A percentile compares a stretch with the other conserved stretches of the same genome.
Evolutionary conservation across 148 eudicot species (phyloP).

Genomic region (Polygonum maritimum): DNA sequence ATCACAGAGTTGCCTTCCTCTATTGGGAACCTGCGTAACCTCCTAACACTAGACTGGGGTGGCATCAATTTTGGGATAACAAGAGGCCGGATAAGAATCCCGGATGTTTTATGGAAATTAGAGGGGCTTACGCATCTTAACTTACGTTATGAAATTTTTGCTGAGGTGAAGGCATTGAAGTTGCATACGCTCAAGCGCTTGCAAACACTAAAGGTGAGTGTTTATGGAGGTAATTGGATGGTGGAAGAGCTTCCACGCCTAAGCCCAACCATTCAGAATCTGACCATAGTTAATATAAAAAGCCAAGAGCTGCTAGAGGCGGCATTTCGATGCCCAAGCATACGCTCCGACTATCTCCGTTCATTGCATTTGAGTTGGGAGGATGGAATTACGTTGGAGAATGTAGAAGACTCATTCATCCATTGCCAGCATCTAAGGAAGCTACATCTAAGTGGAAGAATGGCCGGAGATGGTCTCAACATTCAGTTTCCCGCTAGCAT

Average conservation of each 20-base stretch:
- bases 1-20: not conserved
- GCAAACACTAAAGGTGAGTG: conserved; percentile 11
- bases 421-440: not conserved
- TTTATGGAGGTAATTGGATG: conserved; percentile 29
- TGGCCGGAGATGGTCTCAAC: conserved; percentile 8
- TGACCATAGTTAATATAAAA: conserved; percentile 17
- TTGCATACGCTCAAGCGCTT: conserved; percentile 12
- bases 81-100: not conserved
- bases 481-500: conserved; percentile 14
- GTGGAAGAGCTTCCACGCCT: conserved; percentile 11
- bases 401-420: not conserved
- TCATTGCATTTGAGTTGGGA: conserved; percentile 22
- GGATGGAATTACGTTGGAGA: not conserved
- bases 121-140: not conserved
- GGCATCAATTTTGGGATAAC: not conserved
- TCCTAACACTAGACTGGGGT: not conserved
- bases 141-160: not conserved
- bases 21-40: not conserved
- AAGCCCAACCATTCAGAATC: conserved; percentile 9
- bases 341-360: not conserved
- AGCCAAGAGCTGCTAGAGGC: conserved; percentile 14
- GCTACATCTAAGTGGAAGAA: conserved; percentile 15
- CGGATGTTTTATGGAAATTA: not conserved
- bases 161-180: not conserved
- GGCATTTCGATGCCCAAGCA: conserved; percentile 13